These are phyloP conservation scores for Phytophthora quininea DNA, from an alignment of 352 stramenopile genomes.

Conservation along the genomic window DNA sequence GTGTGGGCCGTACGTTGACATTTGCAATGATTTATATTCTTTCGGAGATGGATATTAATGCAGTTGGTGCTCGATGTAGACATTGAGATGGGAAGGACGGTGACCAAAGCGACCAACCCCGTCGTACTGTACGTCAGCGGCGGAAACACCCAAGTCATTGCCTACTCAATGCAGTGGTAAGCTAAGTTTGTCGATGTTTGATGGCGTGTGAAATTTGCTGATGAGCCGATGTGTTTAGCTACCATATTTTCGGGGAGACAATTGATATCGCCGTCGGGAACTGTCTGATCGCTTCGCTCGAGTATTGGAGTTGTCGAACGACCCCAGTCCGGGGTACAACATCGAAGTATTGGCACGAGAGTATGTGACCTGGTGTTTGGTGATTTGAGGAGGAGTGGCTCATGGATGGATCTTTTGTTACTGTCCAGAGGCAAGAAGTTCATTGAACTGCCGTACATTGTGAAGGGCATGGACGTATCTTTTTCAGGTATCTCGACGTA, in stretches of 20 bases:
- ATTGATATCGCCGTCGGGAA: constrained; percentile 99
- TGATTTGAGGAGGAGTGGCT: not conserved
- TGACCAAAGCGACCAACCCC: constrained; percentile 94
- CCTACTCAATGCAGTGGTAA: constrained; percentile 87
- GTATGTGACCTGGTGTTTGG: constrained; percentile 33
- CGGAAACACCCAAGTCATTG: constrained; percentile 98
- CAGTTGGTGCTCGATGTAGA: constrained; percentile 51
- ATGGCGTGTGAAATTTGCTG: not conserved
- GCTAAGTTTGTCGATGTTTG: not conserved
- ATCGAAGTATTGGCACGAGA: constrained; percentile 98
- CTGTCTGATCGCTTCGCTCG: constrained; percentile 98
- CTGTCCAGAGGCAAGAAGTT: constrained; percentile 84
- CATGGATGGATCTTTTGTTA: not conserved
- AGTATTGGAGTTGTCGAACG: constrained; percentile 97
- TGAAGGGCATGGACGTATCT: constrained; percentile 99
- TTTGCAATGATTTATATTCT: not conserved
- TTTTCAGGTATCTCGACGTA: constrained; percentile 98
- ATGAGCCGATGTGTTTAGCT: constrained; percentile 53
- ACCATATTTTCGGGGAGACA: constrained; percentile 99
- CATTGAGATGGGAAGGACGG: constrained; percentile 99
- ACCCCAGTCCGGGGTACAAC: constrained; percentile 98
- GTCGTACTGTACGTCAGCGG: constrained; percentile 99
- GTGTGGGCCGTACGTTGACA: constrained; percentile 91
- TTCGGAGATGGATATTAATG: constrained; percentile 5
- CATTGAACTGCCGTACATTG: constrained; percentile 98